Base-by-base conservation (phyloP, 176 grass and related monocot species). In the Triticum monococcum region DNA sequence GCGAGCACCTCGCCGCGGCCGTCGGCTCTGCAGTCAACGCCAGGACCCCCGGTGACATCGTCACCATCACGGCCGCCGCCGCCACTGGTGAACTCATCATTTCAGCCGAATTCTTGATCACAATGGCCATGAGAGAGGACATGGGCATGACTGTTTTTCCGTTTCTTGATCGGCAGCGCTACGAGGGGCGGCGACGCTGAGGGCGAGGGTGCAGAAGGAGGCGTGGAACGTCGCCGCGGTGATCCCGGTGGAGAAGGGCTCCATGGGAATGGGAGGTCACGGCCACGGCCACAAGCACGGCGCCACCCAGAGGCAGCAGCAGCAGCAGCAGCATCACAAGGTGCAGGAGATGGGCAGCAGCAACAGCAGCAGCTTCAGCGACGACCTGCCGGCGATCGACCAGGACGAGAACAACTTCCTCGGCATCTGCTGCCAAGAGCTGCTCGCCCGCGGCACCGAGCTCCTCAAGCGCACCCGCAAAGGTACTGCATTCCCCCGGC, bases 391-490 rank as follows among this genome's bases (percentile, higher is more conserved):
- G 12, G 86, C 62, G 9, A 31, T 86, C 0, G 86, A 83, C 0
- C 93, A 98, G 77, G 92, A 93, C 52, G 52, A 82, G 30, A 90
- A 83, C 86, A 96, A 91, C 81, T 99, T 99, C 87, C 87, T 99
- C 17, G 88, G 79, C 50, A 89, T 89, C 70, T 99, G 94, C 75
- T 91, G 85, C 63, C 94, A 96, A 50, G 97, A 99, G n/a, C 85
- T 99, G 35, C 92, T 99, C 12, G 94, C 97, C 20, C 90, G 92
- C 18, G 97, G 97, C 81, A 90, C 92, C 13, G 92, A 99, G 81
- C 94, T 99, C 61, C 97, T 99, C 82, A 99, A 99, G 77, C 94
- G 97, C 64, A 99, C 97, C 6, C 92, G 97, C 81, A 99, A 99
- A 79, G 97, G 96, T 95, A 72, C 23, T 28, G 14, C 9, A 41